Evolutionary conservation across 208 protist species (phyloP), one percentile per base, ranked within the genome.

Genomic region (Acanthamoeba triangularis): DNA sequence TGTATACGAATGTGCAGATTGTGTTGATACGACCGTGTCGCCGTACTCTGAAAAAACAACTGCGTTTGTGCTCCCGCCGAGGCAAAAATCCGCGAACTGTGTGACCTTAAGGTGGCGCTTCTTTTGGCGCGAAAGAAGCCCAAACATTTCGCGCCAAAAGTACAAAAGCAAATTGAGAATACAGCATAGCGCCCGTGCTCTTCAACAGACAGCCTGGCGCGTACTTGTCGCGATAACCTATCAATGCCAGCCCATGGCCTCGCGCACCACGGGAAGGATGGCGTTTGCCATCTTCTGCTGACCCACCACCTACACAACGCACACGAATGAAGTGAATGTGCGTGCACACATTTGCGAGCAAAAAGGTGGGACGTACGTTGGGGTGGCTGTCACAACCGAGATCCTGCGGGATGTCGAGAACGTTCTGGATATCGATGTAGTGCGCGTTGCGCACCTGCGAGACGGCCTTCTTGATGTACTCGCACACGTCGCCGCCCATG

Each of bases 361-460:
- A 18, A n/a, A 65, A 23, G 59, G 14, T 23, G 16, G 30, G 2
- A 20, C 78, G 41, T 87, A 87, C 78, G 20, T 87, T 87, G 18
- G 78, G 78, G 30, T 87, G 78, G 52, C 35, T 61, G 78, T 87
- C 78, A n/a, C 78, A 87, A 18, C 78, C 78, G n/a, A 87, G 47
- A 16, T 87, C 78, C 30, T 87, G 78, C 0, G 78, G 78, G n/a
- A 87, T 87, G 30, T 87, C 52, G 10, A 87, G 49, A 4, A 87
- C 78, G 78, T 87, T 63, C 52, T 87, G 78, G 49, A 87, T 87
- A n/a, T 87, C 78, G 52, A 87, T 87, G 49, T 87, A 87, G 78
- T 87, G 78, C 25, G 52, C 78, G 52, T 87, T 87, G 47, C 4
- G 41, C 23, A 87, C 78, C 33, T 87, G 78, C 47, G 78, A 56